phyloP scores from a whole-genome alignment of 139 green algal species.

The Parachlorella kessleri region DNA sequence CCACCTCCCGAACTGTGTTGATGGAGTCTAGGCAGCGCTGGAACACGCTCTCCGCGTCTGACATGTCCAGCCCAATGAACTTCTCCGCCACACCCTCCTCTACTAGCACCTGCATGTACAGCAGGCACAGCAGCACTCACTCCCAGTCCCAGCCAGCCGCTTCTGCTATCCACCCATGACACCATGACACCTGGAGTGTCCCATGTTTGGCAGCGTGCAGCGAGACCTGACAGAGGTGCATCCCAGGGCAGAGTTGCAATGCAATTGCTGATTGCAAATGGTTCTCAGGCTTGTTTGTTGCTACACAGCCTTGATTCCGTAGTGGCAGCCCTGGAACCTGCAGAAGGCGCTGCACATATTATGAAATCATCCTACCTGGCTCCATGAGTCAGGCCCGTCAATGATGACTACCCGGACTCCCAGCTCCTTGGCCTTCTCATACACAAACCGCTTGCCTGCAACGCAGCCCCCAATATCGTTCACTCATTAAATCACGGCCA shows the following conservation, averaged over 20 bases:
- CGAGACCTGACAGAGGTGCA: neutral
- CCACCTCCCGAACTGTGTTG: slow-evolving; percentile 46
- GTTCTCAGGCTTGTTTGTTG: neutral
- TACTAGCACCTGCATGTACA: slow-evolving; percentile 53
- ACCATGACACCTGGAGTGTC: too few species aligned
- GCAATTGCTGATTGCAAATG: neutral
- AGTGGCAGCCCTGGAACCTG: neutral
- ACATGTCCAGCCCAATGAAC: slow-evolving; percentile 87
- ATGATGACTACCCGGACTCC: slow-evolving; percentile 75
- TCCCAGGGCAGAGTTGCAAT: too few species aligned
- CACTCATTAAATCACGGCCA: too few species aligned
- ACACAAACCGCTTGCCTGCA: slow-evolving; percentile 81
- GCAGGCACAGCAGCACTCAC: too few species aligned
- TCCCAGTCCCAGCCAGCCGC: neutral
- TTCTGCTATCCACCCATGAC: too few species aligned
- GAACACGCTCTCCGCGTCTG: slow-evolving; percentile 77
- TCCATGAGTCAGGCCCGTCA: slow-evolving; percentile 78
- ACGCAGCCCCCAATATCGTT: neutral
- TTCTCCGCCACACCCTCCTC: slow-evolving; percentile 77
- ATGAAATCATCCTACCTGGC: too few species aligned
- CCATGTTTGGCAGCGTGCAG: too few species aligned
- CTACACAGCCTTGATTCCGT: neutral
- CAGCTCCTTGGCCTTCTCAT: slow-evolving; percentile 80
- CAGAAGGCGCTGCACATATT: neutral
- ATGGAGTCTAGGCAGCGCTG: slow-evolving; percentile 71